phyloP scores from a whole-genome alignment of 2,329 filamentous ascomycete genomes.

The Tolypocladium ovalisporum region DNA sequence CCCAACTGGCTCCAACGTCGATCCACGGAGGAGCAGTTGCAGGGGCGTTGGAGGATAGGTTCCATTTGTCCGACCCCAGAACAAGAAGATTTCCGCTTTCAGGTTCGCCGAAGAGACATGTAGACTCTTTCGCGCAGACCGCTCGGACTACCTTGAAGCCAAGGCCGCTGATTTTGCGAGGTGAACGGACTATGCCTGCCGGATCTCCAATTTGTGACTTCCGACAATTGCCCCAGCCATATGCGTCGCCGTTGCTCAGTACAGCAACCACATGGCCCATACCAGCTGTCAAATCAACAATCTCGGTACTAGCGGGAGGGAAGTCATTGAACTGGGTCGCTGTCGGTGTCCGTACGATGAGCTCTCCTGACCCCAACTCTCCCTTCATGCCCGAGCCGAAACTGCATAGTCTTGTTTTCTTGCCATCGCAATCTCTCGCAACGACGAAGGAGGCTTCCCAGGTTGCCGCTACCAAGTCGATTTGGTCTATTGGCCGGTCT shows the following conservation, averaged over 20 bases:
- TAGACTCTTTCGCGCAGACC: conserved; percentile 79
- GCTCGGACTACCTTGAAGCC: conserved; percentile 55
- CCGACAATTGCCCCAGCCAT: conserved; percentile 79
- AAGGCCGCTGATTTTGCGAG: conserved; percentile 47
- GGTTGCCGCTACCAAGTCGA: conserved; percentile 51
- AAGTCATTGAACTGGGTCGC: conserved; percentile 47
- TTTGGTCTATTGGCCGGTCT: conserved; percentile 14
- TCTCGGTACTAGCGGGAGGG: conserved; percentile 44
- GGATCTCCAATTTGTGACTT: conserved; percentile 72
- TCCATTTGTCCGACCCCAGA: conserved; percentile 68
- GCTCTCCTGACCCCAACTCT: conserved; percentile 55
- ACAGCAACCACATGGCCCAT: conserved; percentile 71
- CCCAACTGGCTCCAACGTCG: conserved; percentile 70
- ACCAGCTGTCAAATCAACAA: conserved; percentile 58
- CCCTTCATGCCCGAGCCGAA: conserved; percentile 60
- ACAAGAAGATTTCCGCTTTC: conserved; percentile 50
- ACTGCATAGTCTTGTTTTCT: conserved; percentile 42
- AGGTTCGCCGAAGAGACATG: conserved; percentile 52
- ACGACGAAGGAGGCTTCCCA: conserved; percentile 68
- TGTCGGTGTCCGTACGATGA: conserved; percentile 36
- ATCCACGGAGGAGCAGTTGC: conserved; percentile 44
- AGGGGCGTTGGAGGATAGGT: conserved; percentile 48
- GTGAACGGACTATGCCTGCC: conserved; percentile 41
- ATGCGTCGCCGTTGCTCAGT: conserved; percentile 63
- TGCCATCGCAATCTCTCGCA: conserved; percentile 29